phyloP scores from a whole-genome alignment of 257 asterid genomes.

The Agastache rugosa region DNA sequence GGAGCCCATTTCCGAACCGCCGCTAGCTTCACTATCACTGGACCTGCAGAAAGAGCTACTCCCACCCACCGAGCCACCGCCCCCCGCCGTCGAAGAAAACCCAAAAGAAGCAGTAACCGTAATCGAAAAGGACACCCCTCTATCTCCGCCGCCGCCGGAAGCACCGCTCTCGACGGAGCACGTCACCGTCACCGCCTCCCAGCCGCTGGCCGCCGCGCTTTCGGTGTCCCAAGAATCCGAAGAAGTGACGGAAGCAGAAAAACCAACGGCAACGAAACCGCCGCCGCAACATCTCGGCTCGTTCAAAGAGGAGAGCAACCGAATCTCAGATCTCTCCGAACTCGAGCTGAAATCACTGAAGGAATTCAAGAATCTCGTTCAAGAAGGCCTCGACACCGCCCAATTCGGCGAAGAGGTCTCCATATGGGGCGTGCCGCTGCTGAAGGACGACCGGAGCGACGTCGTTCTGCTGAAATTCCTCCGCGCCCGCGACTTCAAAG shows the following conservation, averaged over 20 bases:
- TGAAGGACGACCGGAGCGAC: slow-evolving; percentile 74
- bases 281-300: slow-evolving; percentile 60
- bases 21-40: slow-evolving; percentile 59
- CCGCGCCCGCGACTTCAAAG: slow-evolving; percentile 89
- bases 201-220: slow-evolving; percentile 47
- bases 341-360: slow-evolving; percentile 55
- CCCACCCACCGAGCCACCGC: slow-evolving; percentile 31
- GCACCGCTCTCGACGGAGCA: slow-evolving; percentile 45
- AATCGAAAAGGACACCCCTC: slow-evolving; percentile 54
- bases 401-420: slow-evolving; percentile 49
- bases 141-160: slow-evolving; percentile 43
- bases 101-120: slow-evolving; percentile 50
- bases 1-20: slow-evolving; percentile 49
- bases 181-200: slow-evolving; percentile 45
- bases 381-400: slow-evolving; percentile 49
- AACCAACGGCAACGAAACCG: slow-evolving; percentile 41
- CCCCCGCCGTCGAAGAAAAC: slow-evolving; percentile 37
- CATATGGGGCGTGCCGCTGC: slow-evolving; percentile 82
- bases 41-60: slow-evolving; percentile 35
- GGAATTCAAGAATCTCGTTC: slow-evolving; percentile 58
- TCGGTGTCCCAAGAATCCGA: slow-evolving; percentile 46
- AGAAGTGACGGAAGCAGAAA: slow-evolving; percentile 40
- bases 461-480: slow-evolving; percentile 79
- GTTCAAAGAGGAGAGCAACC: slow-evolving; percentile 81
- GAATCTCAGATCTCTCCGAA: slow-evolving; percentile 70